These are phyloP conservation scores for Melanomma pulvis-pyrius DNA, from an alignment of 495 filamentous ascomycete species.

Conservation along the genomic window DNA sequence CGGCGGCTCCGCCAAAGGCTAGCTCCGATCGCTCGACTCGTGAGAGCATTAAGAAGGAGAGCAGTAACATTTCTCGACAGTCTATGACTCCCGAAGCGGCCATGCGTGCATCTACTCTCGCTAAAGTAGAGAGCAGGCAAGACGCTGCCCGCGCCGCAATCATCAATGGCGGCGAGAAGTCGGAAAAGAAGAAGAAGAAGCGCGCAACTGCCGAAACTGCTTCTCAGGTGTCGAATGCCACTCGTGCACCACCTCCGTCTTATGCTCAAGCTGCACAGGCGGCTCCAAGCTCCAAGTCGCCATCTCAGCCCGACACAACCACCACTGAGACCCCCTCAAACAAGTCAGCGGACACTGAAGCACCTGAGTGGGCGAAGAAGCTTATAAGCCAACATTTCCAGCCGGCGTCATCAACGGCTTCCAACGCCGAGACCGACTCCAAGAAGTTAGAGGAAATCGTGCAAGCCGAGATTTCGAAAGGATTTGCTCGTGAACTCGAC, in stretches of 20 bases:
- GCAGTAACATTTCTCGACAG: slow-evolving; percentile 49
- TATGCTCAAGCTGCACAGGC: slow-evolving; percentile 38
- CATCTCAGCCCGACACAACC: slow-evolving; percentile 8
- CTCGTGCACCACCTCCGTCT: slow-evolving; percentile 26
- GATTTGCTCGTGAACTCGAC: slow-evolving; percentile 60
- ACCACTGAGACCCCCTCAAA: neutral
- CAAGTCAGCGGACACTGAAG: slow-evolving; percentile 8
- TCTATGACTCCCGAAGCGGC: slow-evolving; percentile 39
- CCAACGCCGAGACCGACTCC: slow-evolving; percentile 44
- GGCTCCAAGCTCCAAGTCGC: slow-evolving; percentile 18
- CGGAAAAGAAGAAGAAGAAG: slow-evolving; percentile 56
- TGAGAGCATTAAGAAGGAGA: slow-evolving; percentile 49
- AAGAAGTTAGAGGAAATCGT: slow-evolving; percentile 60
- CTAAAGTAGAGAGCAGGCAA: slow-evolving; percentile 49
- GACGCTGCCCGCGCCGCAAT: slow-evolving; percentile 45
- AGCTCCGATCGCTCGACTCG: slow-evolving; percentile 27
- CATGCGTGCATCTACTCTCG: slow-evolving; percentile 38
- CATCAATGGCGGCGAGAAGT: slow-evolving; percentile 45
- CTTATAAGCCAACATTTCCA: slow-evolving; percentile 25
- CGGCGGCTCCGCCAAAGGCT: slow-evolving; percentile 26
- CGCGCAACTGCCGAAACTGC: slow-evolving; percentile 22
- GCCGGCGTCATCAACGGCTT: slow-evolving; percentile 40
- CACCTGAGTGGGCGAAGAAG: slow-evolving; percentile 31
- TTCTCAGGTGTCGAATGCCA: slow-evolving; percentile 41
- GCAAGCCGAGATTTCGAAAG: slow-evolving; percentile 58